phyloP scores from a whole-genome alignment of 495 filamentous ascomycete species.

The Penicillium cinerascens region DNA sequence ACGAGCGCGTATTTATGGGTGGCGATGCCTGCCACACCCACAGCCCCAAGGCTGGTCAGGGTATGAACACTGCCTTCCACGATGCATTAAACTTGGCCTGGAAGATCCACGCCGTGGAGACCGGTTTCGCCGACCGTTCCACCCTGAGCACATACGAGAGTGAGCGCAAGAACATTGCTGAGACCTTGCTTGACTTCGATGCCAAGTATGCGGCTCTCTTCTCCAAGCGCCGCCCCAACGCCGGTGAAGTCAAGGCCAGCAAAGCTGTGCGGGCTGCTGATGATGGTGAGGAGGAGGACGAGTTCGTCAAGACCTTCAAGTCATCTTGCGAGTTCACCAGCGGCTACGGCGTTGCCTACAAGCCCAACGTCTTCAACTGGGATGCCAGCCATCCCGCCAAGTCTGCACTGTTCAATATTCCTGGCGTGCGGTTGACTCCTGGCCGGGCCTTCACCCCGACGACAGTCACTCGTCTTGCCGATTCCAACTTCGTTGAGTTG shows the following conservation, averaged over 20 bases:
- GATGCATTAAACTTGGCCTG: slow-evolving; percentile 71
- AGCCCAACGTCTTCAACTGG: slow-evolving; percentile 65
- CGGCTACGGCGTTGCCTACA: slow-evolving; percentile 62
- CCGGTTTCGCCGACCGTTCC: slow-evolving; percentile 54
- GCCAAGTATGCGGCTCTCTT: slow-evolving; percentile 63
- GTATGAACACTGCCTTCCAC: slow-evolving; percentile 52
- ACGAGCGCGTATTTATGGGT: slow-evolving; percentile 57
- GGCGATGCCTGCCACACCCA: slow-evolving; percentile 66
- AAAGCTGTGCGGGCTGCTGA: slow-evolving; percentile 22
- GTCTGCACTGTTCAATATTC: slow-evolving; percentile 62
- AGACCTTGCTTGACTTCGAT: slow-evolving; percentile 71
- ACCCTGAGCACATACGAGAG: slow-evolving; percentile 66
- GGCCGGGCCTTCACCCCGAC: slow-evolving; percentile 72
- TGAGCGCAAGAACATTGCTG: slow-evolving; percentile 68
- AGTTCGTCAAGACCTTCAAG: slow-evolving; percentile 65
- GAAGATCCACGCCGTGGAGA: slow-evolving; percentile 71
- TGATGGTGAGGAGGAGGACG: slow-evolving; percentile 46
- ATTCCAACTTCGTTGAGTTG: slow-evolving; percentile 80
- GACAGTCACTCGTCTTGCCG: slow-evolving; percentile 76
- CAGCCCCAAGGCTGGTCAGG: slow-evolving; percentile 65
- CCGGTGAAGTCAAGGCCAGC: slow-evolving; percentile 51
- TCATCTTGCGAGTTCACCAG: slow-evolving; percentile 62
- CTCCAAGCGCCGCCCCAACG: slow-evolving; percentile 55
- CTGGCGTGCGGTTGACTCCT: slow-evolving; percentile 56
- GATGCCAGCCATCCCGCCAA: slow-evolving; percentile 68